A percentile compares a stretch with the other conserved stretches of the same genome.
phyloP scores from a whole-genome alignment of 805 yeast species.

The Metschnikowia amazonensis region DNA sequence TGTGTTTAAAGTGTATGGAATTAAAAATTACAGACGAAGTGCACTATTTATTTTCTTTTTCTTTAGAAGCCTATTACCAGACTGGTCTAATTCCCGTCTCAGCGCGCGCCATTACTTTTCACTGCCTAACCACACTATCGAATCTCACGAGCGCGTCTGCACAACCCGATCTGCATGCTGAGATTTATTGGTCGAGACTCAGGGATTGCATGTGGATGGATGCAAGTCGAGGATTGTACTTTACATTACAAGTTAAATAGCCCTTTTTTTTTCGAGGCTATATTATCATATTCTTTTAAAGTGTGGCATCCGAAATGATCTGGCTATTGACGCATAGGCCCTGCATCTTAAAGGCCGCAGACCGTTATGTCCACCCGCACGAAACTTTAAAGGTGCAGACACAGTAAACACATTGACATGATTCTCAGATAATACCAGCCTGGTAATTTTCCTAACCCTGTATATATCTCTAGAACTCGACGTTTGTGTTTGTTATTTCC shows the following conservation, averaged over 20 bases:
- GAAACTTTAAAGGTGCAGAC: background rate
- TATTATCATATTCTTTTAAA: background rate
- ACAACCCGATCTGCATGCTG: background rate
- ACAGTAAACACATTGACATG: background rate
- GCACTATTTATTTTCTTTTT: constrained; percentile 2
- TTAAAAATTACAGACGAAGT: background rate
- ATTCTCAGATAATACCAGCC: too few relatives aligned
- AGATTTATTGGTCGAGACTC: background rate
- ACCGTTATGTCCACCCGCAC: background rate
- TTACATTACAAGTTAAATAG: background rate
- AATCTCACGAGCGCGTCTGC: background rate
- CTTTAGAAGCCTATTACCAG: background rate
- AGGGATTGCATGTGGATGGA: too few relatives aligned
- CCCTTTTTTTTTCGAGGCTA: background rate
- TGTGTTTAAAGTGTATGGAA: background rate
- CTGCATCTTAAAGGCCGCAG: background rate
- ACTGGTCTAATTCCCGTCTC: background rate
- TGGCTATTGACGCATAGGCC: background rate
- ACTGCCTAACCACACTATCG: background rate
- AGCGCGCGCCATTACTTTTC: constrained; percentile 4
- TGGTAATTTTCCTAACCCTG: too few relatives aligned
- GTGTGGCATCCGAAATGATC: background rate
- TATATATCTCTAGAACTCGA: background rate
- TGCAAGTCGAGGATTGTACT: background rate
- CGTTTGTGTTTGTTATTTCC: constrained; percentile 11